These are phyloP conservation scores for Nothophoma quercina DNA, from an alignment of 2,329 filamentous ascomycete genomes.

Conservation along the genomic window DNA sequence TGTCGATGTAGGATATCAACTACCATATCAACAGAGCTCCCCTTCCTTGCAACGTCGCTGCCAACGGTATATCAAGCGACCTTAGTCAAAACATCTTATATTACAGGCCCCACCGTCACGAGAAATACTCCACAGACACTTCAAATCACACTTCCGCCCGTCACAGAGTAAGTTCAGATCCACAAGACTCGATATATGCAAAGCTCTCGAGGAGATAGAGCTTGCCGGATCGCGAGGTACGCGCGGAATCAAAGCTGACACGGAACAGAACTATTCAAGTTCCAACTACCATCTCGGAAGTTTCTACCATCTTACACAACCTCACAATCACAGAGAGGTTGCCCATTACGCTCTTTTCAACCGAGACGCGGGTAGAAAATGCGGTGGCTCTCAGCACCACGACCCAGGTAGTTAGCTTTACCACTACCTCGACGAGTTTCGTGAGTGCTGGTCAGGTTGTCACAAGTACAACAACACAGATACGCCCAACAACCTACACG, in stretches of 20 bases:
- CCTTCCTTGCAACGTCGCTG: neutral
- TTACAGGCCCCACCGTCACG: slow-evolving; percentile 1
- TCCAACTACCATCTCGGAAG: neutral
- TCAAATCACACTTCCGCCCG: neutral
- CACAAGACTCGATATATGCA: too few relatives aligned
- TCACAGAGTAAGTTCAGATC: neutral
- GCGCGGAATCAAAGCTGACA: too few relatives aligned
- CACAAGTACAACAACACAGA: neutral
- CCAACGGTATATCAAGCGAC: neutral
- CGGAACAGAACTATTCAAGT: neutral
- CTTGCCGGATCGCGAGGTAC: too few relatives aligned
- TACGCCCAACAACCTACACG: neutral
- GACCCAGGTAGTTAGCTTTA: neutral
- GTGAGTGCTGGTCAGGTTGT: neutral
- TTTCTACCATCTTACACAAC: neutral
- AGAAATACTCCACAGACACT: neutral
- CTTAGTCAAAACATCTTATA: neutral
- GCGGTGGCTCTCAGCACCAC: neutral
- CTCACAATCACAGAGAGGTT: neutral
- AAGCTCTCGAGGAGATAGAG: too few relatives aligned
- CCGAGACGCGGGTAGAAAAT: neutral
- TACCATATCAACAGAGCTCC: neutral
- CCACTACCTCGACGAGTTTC: neutral
- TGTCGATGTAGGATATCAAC: neutral
- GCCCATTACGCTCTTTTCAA: neutral